A percentile compares a stretch with the other conserved stretches of the same genome.
Evolutionary conservation across 371 early-diverging fungal species (phyloP).

Genomic region (Haplosporangium sp.): DNA sequence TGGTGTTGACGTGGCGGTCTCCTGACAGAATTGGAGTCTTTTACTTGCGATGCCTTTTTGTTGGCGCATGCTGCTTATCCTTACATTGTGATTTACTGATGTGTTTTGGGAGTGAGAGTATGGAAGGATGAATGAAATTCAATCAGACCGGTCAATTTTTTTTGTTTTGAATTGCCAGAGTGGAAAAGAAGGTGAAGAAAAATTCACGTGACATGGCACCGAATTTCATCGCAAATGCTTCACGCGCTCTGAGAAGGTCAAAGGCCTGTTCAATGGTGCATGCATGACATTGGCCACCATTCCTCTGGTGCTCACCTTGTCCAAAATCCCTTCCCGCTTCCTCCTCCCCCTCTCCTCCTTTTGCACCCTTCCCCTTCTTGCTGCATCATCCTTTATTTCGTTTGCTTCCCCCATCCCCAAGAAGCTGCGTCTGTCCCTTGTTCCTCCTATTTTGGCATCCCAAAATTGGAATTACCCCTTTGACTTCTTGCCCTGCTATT

Average conservation of each 20-base stretch:
- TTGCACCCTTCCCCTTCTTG: too few species aligned
- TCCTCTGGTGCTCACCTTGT: background rate
- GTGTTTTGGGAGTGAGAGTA: background rate
- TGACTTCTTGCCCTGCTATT: background rate
- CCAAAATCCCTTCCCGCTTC: too few species aligned
- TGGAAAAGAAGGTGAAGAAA: background rate
- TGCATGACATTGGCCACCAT: background rate
- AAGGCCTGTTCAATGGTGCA: background rate
- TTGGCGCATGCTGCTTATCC: background rate
- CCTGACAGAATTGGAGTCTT: background rate
- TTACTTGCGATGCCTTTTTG: background rate
- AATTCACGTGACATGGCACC: background rate
- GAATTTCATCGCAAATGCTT: background rate
- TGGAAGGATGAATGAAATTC: background rate
- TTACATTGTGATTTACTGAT: slow-evolving; percentile 4
- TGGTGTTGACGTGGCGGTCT: too few species aligned
- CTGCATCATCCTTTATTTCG: too few species aligned
- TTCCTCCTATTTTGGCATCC: background rate
- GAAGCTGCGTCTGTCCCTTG: background rate
- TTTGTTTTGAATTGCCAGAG: slow-evolving; percentile 2
- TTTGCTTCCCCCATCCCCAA: too few species aligned
- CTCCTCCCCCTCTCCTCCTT: too few species aligned
- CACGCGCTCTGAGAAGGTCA: background rate
- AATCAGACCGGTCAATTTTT: background rate
- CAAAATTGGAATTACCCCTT: background rate